These are phyloP conservation scores for Xerocomellus amylosporus DNA, from an alignment of 768 basidiomycete genomes.

Conservation along the genomic window DNA sequence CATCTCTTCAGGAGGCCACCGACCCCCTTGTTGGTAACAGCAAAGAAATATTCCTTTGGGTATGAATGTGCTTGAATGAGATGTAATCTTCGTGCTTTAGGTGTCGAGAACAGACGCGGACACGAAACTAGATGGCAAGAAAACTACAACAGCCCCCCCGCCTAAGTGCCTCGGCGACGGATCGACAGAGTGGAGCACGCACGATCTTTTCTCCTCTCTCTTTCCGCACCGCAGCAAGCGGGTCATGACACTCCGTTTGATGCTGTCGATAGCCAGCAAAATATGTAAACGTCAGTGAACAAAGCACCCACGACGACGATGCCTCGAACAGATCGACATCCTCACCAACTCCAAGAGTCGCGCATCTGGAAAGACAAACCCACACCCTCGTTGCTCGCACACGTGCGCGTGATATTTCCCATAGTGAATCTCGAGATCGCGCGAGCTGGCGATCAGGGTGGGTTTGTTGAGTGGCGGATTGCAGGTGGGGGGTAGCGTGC, in stretches of 20 bases:
- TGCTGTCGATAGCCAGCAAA: slow-evolving; percentile 44
- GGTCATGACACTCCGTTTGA: slow-evolving; percentile 86
- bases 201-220: slow-evolving; percentile 87
- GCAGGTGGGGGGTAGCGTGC: slow-evolving; percentile 83
- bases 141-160: slow-evolving; percentile 48
- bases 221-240: slow-evolving; percentile 70
- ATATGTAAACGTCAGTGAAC: not conserved
- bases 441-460: slow-evolving; percentile 60
- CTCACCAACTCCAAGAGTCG: slow-evolving; percentile 77
- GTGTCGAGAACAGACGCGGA: slow-evolving; percentile 59
- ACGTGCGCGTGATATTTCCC: slow-evolving; percentile 82
- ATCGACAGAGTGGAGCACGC: slow-evolving; percentile 18
- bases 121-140: slow-evolving; percentile 70
- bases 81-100: slow-evolving; percentile 76
- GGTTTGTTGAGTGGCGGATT: slow-evolving; percentile 51
- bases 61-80: slow-evolving; percentile 79
- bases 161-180: slow-evolving; percentile 1
- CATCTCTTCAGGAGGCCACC: slow-evolving; percentile 75
- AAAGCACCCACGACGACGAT: not conserved
- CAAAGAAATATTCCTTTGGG: slow-evolving; percentile 89
- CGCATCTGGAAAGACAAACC: slow-evolving; percentile 83
- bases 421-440: slow-evolving; percentile 80
- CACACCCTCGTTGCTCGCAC: slow-evolving; percentile 66
- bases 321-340: not conserved
- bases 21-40: slow-evolving; percentile 87